Evolutionary conservation across 768 basidiomycete species (phyloP), one percentile per base, ranked within the genome.

Genomic region (Boletus rubropictus): DNA sequence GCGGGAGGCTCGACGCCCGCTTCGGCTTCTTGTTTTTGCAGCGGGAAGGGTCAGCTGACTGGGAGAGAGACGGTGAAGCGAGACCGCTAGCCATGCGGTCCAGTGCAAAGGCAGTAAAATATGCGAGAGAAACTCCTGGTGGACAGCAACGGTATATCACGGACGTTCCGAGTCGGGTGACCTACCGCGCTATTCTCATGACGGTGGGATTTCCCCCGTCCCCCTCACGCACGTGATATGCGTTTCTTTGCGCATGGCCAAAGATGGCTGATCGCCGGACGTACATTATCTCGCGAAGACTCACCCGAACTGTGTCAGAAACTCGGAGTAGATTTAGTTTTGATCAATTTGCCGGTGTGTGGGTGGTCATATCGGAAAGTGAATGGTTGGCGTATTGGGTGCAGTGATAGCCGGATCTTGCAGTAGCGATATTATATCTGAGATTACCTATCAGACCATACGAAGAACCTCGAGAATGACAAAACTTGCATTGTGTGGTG

Each of bases 21-120:
- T 5, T 29, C 29, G 35, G 9, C 17, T 17, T 20, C 40, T 27
- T 2, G 22, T 14, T 29, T 35, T 18, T 38, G 35, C 10, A 22
- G 44, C 28, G 18, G 14, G 18, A 6, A 22, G 9, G 39, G 29
- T 50, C 51, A 47, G 40, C 40, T 50, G 60, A 49, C 32, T 17
- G 28, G n/a, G 24, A 11, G 29, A 18, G 25, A 21, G 17, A 34
- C 44, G 46, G 45, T 4, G 15, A 32, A 10, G 15, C 2, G 10
- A 6, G 7, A 32, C 36, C 39, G 24, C 3, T 29, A 12, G 2
- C 11, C 29, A 29, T 12, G 2, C 5, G 12, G 11, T 29, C 29
- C 11, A 29, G 12, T 2, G 11, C 29, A 12, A 29, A 29, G 11
- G 12, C 0, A 5, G 29, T 29, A 5, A 12, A 12, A 12, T n/a